A percentile compares a stretch with the other conserved stretches of the same genome.
phyloP scores from a whole-genome alignment of 2,329 filamentous ascomycete genomes.

The Penicillium sp. region DNA sequence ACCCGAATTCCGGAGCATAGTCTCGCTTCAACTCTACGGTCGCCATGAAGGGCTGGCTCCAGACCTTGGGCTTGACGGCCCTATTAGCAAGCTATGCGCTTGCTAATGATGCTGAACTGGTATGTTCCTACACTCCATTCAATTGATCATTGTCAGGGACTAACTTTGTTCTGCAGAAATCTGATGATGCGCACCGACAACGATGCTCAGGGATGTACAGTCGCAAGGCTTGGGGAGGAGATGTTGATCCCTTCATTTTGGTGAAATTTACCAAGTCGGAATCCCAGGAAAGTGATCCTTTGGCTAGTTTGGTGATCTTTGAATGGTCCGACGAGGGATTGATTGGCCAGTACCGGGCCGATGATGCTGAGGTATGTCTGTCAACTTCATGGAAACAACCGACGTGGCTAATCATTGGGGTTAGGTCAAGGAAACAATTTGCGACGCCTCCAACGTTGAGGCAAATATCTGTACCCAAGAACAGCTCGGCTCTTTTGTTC shows the following conservation, averaged over 20 bases:
- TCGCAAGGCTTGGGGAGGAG: slow-evolving; percentile 80
- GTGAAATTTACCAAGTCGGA: slow-evolving; percentile 69
- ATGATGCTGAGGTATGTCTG: slow-evolving; percentile 53
- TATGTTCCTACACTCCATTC: slow-evolving; percentile 20
- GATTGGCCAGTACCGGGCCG: slow-evolving; percentile 66
- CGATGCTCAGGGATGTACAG: slow-evolving; percentile 95
- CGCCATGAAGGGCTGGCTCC: slow-evolving; percentile 43
- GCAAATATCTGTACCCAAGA: slow-evolving; percentile 69
- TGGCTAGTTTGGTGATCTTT: slow-evolving; percentile 84
- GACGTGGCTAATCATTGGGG: slow-evolving; percentile 30
- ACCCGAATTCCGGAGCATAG: slow-evolving; percentile 23
- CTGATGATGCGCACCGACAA: slow-evolving; percentile 73
- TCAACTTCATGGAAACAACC: not conserved
- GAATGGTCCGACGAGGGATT: slow-evolving; percentile 85
- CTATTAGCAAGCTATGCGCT: slow-evolving; percentile 38
- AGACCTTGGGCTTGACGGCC: slow-evolving; percentile 36
- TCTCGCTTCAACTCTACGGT: slow-evolving; percentile 24
- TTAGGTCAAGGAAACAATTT: slow-evolving; percentile 65
- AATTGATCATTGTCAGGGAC: not conserved
- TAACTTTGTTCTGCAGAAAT: slow-evolving; percentile 55
- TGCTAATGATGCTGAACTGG: slow-evolving; percentile 48
- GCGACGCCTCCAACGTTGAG: slow-evolving; percentile 68
- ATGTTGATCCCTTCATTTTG: slow-evolving; percentile 82
- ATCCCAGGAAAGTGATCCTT: slow-evolving; percentile 63
- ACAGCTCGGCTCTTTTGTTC: slow-evolving; percentile 80